Evolutionary conservation across 164 flowering plant species (phyloP).

Genomic region (Vitis cinerea): DNA sequence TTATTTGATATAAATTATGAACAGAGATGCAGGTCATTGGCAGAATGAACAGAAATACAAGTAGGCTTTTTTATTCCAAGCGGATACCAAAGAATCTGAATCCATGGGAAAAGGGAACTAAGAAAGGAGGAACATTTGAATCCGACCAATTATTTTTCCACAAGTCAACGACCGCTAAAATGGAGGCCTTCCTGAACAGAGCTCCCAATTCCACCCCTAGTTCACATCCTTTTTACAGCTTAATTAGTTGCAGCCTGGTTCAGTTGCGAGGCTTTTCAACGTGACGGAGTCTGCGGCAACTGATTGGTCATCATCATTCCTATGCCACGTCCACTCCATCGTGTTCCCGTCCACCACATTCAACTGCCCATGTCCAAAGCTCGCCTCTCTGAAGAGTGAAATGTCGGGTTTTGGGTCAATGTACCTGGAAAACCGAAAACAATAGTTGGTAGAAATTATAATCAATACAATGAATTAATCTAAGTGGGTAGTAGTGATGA

Average conservation of each 20-base stretch:
- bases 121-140: no score
- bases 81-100: no score
- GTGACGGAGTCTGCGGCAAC: slow-evolving; percentile 48
- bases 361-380: slow-evolving; percentile 78
- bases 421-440: slow-evolving; percentile 30
- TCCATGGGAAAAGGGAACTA: no score
- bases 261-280: slow-evolving; percentile 47
- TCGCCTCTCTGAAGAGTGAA: slow-evolving; percentile 76
- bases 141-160: no score
- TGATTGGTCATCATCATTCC: slow-evolving; percentile 52
- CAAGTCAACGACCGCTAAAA: no score
- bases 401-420: slow-evolving; percentile 46
- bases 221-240: not conserved
- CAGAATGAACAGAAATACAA: no score
- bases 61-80: no score
- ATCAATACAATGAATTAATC: not conserved
- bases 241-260: slow-evolving; percentile 30
- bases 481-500: not conserved
- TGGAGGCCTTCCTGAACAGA: no score
- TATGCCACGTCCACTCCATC: slow-evolving; percentile 75
- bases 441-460: not conserved
- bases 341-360: slow-evolving; percentile 56
- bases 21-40: no score
- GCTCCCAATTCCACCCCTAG: no score
- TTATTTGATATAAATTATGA: no score